phyloP scores from a whole-genome alignment of 2,329 filamentous ascomycete species.

The Neofusicoccum ribis region DNA sequence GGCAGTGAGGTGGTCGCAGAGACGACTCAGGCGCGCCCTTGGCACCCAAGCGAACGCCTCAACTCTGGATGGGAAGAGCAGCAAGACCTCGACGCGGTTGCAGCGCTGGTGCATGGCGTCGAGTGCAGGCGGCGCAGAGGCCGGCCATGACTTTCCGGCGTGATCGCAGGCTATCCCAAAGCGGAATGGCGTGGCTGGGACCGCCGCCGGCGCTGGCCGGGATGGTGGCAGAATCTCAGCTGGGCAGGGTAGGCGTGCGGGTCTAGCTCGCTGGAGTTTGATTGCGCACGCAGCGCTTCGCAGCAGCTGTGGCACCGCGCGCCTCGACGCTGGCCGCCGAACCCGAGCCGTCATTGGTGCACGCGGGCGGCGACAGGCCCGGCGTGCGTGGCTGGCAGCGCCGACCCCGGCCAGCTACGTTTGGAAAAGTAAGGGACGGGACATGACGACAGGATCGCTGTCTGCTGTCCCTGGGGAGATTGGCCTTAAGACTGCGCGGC shows the following conservation, averaged over 20 bases:
- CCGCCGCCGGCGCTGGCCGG: not conserved
- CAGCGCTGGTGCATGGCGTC: not conserved
- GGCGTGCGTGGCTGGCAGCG: not conserved
- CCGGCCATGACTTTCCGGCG: not conserved
- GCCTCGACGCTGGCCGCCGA: not conserved
- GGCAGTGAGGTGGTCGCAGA: too few relatives aligned
- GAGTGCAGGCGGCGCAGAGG: not conserved
- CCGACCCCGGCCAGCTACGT: not conserved
- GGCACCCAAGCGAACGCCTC: not conserved
- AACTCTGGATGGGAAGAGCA: not conserved
- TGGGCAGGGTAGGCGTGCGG: not conserved
- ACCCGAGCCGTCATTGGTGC: not conserved
- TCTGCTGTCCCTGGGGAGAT: not conserved
- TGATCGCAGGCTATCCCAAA: not conserved
- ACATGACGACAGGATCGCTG: conserved; percentile 8
- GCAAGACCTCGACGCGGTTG: too few relatives aligned
- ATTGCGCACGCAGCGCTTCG: conserved; percentile 4
- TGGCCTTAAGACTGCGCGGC: conserved; percentile 1
- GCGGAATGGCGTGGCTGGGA: not conserved
- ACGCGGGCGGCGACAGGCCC: too few relatives aligned
- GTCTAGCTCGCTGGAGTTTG: not conserved
- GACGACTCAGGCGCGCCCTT: not conserved
- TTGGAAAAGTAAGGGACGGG: conserved; percentile 9
- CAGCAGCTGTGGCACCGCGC: not conserved
- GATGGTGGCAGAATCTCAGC: conserved; percentile 8